Evolutionary conservation across 495 filamentous ascomycete genomes (phyloP), one percentile per base, ranked within the genome.

Genomic region (Pseudomonodictys pantanalensis): DNA sequence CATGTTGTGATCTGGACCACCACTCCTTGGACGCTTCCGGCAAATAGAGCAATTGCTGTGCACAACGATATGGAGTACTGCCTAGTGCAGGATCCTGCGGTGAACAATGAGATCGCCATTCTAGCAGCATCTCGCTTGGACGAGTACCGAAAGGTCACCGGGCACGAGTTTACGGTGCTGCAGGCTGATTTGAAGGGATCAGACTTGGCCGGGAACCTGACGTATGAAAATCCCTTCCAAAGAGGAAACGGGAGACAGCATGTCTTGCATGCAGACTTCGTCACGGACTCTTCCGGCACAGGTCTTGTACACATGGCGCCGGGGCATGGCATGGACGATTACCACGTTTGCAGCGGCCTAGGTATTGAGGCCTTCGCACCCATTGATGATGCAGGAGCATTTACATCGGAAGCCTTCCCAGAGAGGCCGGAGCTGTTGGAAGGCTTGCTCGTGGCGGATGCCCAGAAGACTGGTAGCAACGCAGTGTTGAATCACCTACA

Each of bases 321-420:
- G 20, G 93, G 95, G 0, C 95, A 97, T 67, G 93, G 93, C 33
- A 91, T 95, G 77, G 93, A 99, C 30, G 93, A 99, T 71, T 99
- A 97, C 64, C 81, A 91, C 57, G 83, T 88, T 6, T 97, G 92
- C 71, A 76, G 78, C 42, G 54, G 73, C 5, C 68, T 82, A 33
- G 85, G 79, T 0, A 89, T 97, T 50, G 64, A 76, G 0, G 86
- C 84, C 5, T 85, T 84, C 65, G 87, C 92, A 9, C 91, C 92
- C 2, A 86, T 97, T 41, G 86, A 96, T 66, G 85, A 87, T 55
- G 72, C 86, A 26, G 93, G 95, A 3, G 73, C 75, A 29, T 97
- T 95, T 65, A 96, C 90, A 0, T 75, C 75, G 26, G 82, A 86
- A 38, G 91, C 88, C 0, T 84, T 87, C 64, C 89, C 91, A 0